phyloP scores from a whole-genome alignment of 2,329 filamentous ascomycete genomes.

The Ilyonectria robusta region DNA sequence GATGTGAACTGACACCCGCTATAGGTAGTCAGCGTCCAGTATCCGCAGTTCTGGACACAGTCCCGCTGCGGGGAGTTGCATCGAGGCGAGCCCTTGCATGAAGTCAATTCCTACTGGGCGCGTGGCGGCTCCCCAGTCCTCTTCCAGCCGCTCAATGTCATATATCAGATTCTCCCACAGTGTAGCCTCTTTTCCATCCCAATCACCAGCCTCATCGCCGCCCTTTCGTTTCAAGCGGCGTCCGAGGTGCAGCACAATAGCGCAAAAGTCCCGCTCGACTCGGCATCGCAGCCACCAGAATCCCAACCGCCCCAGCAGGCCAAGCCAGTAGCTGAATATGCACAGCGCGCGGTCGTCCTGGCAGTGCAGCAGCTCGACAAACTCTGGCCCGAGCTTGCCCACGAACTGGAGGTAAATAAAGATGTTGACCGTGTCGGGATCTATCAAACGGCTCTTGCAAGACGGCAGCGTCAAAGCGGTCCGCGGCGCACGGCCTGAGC shows the following conservation, averaged over 20 bases:
- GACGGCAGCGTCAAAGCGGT: constrained; percentile 10
- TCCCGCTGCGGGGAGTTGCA: constrained; percentile 7
- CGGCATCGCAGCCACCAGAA: constrained; percentile 24
- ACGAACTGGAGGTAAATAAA: constrained; percentile 14
- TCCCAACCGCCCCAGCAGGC: constrained; percentile 1
- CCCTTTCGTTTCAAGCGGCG: not conserved
- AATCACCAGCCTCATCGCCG: not conserved
- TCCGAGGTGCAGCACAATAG: constrained; percentile 1
- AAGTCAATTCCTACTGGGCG: not conserved
- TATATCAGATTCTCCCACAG: constrained; percentile 9
- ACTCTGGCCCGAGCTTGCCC: constrained; percentile 1
- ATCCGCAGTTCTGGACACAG: not conserved
- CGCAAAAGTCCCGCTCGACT: constrained; percentile 10
- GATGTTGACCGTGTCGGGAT: not conserved
- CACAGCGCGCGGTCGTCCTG: constrained; percentile 16
- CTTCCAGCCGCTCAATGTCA: constrained; percentile 10
- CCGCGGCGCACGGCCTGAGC: not conserved
- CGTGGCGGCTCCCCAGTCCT: not conserved
- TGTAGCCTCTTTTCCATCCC: not conserved
- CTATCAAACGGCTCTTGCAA: not conserved
- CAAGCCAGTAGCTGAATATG: constrained; percentile 19
- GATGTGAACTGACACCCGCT: constrained; percentile 1
- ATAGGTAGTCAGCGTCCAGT: not conserved
- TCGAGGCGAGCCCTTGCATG: constrained; percentile 10
- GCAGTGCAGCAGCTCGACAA: not conserved